A percentile compares a stretch with the other conserved stretches of the same genome.
These are phyloP conservation scores for Vigna reflexopilosa DNA, from an alignment of 306 rosid species.

Conservation along the genomic window DNA sequence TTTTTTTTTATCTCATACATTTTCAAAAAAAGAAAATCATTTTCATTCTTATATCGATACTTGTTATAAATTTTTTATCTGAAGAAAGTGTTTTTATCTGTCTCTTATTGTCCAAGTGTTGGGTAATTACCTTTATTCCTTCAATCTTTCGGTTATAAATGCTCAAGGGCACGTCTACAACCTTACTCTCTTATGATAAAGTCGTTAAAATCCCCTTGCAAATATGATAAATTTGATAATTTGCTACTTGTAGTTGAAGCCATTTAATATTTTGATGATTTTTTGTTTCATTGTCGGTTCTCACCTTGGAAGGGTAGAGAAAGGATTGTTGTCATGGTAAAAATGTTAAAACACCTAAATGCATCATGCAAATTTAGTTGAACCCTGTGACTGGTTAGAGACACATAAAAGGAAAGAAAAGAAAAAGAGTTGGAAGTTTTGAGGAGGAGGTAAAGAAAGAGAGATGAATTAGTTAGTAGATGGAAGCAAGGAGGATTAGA, in stretches of 20 bases:
- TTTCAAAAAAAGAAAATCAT: too few species aligned
- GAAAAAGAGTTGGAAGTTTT: not conserved
- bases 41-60: too few species aligned
- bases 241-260: too few species aligned
- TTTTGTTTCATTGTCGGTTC: not conserved
- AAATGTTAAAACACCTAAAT: slow-evolving; percentile 4
- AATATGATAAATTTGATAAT: too few species aligned
- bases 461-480: slow-evolving; percentile 37
- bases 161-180: not conserved
- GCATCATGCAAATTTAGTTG: slow-evolving; percentile 14
- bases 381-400: not conserved
- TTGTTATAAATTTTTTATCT: not conserved
- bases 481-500: slow-evolving; percentile 39
- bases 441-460: slow-evolving; percentile 40
- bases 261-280: too few species aligned
- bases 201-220: too few species aligned
- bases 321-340: not conserved
- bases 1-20: too few species aligned
- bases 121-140: not conserved
- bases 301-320: not conserved
- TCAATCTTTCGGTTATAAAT: not conserved
- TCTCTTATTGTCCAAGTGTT: not conserved
- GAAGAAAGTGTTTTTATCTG: not conserved
- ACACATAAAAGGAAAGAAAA: not conserved
- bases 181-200: not conserved